Base-by-base conservation (phyloP, 1,284 basidiomycete genomes). In the Trichosporon inkin region DNA sequence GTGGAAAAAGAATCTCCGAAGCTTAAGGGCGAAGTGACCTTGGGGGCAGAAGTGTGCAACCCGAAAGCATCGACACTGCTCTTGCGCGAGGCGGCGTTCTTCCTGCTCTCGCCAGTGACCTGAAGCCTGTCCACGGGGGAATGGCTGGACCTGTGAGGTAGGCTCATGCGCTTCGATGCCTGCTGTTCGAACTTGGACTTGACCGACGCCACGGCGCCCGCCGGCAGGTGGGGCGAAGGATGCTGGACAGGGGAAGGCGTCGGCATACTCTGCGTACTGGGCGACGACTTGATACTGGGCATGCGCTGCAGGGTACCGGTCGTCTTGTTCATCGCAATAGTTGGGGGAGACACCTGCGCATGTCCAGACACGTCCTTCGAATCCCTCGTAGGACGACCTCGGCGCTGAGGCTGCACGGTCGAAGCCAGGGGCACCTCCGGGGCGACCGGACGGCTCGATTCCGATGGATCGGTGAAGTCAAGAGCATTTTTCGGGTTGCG, bases 361-460 rank as follows among this genome's bases (percentile, higher is more conserved):
- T 36, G 19, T 22, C 28, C 47, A 1, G 62, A 34, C 8, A 57
- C 36, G 41, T 62, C 57, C 16, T 47, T 68, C 4, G 67, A 60
- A 54, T 73, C 74, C 22, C 70, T 62, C 1, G 70, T 71, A 0
- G 77, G 77, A 16, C 77, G 57, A 8, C 77, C 77, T n/a, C 77
- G 65, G 0, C 77, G 66, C 56, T 77, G 75, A 1, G 77, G 77
- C 53, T 75, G 73, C 2, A 79, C 67, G 0, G 66, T 70, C 7
- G 70, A 61, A 1, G 69, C 68, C 16, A 78, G 36, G 4, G 67
- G 54, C 1, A 71, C 68, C 49, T 75, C 70, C 19, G 65, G 58
- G 10, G 63, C 35, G 0, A 62, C 60, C 14, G 65, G 44, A 56
- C 53, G 52, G 62, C 57, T 8, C 44, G 66, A 38, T 8, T 63